Base-by-base conservation (phyloP, 192 early-diverging fungal species). In the Chytriomyces sp. region DNA sequence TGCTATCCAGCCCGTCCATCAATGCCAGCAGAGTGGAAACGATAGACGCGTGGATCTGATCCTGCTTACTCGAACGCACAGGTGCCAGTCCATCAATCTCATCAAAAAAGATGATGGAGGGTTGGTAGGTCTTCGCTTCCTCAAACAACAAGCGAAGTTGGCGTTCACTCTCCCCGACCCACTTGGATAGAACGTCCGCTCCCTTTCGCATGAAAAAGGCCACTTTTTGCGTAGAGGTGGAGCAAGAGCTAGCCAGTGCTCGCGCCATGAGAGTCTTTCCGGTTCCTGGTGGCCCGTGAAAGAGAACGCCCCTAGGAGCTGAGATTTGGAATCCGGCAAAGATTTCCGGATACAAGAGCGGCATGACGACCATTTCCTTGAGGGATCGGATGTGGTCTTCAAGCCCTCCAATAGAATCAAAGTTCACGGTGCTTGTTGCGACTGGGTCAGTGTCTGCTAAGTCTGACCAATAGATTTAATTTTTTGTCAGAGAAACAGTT, bases 1-100 rank as follows among this genome's bases (percentile, higher is more conserved):
- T 69, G 78, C 61, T 73, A 65, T 89, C 91, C 6, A 92, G 70
- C 17, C 91, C 91, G 68, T 92, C 90, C 91, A 92, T 92, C 40
- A 92, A 75, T 3, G 90, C 88, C 30, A 92, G 77, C 59, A 92
- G 78, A 5, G 91, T 89, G 6, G 90, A 85, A 10, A 92, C 91
- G 25, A 92, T 85, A 8, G 88, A 89, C 17, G 84, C 77, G 68
- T 92, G 90, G 19, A 84, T 82, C 54, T 91, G 89, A 44, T 91
- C 89, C 62, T 86, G 86, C 59, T 89, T 91, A 36, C 80, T 82
- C 0, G 80, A 78, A 17, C 89, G 78, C 5, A 89, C 89, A 12
- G 90, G 90, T 31, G 88, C 89, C 26, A 91, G 77, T 10, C 91
- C 91, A 59, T 92, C 91, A 72, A 92, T 91, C 75, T 92, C 91